A percentile compares a stretch with the other conserved stretches of the same genome.
These are phyloP conservation scores for Omphalotus olearius DNA, from an alignment of 1,284 basidiomycete species.

Conservation along the genomic window DNA sequence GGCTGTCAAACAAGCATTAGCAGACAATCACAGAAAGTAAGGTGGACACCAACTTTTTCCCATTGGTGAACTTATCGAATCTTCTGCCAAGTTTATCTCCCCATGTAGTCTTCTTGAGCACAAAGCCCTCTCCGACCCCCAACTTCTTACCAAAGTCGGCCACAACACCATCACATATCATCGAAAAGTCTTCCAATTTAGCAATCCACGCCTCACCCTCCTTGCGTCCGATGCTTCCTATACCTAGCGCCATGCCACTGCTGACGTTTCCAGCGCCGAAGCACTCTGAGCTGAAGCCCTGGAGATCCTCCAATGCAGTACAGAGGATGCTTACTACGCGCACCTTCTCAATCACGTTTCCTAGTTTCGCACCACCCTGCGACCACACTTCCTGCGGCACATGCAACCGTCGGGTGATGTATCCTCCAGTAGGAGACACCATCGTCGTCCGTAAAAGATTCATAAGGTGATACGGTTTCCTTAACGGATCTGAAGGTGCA, in stretches of 20 bases:
- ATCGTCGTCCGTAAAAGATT: slow-evolving; percentile 76
- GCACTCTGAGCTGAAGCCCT: slow-evolving; percentile 58
- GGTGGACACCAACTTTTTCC: slow-evolving; percentile 69
- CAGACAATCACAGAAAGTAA: slow-evolving; percentile 14
- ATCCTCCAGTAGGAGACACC: slow-evolving; percentile 79
- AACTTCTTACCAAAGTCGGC: slow-evolving; percentile 87
- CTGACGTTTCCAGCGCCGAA: slow-evolving; percentile 77
- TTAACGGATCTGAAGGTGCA: slow-evolving; percentile 68
- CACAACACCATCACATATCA: slow-evolving; percentile 81
- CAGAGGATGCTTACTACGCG: slow-evolving; percentile 78
- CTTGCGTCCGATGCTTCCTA: slow-evolving; percentile 62
- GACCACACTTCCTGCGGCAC: slow-evolving; percentile 91
- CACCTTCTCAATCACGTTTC: slow-evolving; percentile 80
- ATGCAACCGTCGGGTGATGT: slow-evolving; percentile 84
- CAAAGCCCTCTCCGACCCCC: slow-evolving; percentile 80
- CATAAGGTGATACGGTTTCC: slow-evolving; percentile 91
- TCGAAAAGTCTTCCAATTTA: slow-evolving; percentile 68
- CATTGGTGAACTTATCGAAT: slow-evolving; percentile 88
- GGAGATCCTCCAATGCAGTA: slow-evolving; percentile 73
- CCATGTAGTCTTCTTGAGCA: slow-evolving; percentile 81
- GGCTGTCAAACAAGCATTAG: slow-evolving; percentile 38
- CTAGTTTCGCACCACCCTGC: slow-evolving; percentile 80
- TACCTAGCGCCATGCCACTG: slow-evolving; percentile 67
- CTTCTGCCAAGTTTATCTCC: slow-evolving; percentile 78
- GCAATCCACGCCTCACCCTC: slow-evolving; percentile 70